Percentiles rank a stretch among this genome's conserved stretches.
Conservation (phyloP, 495 filamentous ascomycete species). For the Xylaria venustula region DNA sequence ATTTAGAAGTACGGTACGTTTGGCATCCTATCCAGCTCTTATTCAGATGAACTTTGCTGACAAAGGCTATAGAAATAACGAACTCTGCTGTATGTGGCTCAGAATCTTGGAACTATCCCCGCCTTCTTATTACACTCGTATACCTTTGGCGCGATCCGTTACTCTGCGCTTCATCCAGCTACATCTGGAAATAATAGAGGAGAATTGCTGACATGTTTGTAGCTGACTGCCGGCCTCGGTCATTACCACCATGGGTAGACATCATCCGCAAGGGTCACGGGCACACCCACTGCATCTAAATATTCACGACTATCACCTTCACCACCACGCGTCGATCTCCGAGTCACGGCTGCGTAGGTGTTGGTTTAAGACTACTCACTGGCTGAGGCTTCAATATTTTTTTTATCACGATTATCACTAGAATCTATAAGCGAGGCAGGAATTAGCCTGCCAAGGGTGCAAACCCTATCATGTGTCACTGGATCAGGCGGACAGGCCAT, state of each 20-base stretch:
- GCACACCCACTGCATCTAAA: conserved; percentile 23
- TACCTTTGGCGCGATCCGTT: too few relatives aligned
- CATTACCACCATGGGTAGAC: conserved; percentile 29
- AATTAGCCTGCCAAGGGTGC: conserved; percentile 8
- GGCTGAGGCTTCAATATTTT: background rate
- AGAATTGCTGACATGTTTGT: background rate
- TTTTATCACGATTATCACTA: background rate
- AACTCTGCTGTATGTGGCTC: conserved; percentile 29
- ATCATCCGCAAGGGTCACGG: conserved; percentile 30
- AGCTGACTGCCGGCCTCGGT: conserved; percentile 31
- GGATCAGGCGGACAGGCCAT: background rate
- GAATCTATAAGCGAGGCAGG: conserved; percentile 9
- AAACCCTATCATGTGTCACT: conserved; percentile 1
- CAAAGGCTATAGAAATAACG: conserved; percentile 22
- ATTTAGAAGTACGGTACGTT: conserved; percentile 31
- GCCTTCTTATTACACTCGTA: background rate
- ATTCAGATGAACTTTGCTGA: background rate
- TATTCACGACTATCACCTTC: background rate
- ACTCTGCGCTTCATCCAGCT: background rate
- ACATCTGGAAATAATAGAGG: background rate
- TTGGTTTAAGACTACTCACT: too few relatives aligned
- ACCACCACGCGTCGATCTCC: background rate
- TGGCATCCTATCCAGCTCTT: background rate
- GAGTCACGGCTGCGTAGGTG: background rate
- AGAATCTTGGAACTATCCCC: too few relatives aligned